phyloP scores from a whole-genome alignment of 345 rosid species.

The Brassica rapa region DNA sequence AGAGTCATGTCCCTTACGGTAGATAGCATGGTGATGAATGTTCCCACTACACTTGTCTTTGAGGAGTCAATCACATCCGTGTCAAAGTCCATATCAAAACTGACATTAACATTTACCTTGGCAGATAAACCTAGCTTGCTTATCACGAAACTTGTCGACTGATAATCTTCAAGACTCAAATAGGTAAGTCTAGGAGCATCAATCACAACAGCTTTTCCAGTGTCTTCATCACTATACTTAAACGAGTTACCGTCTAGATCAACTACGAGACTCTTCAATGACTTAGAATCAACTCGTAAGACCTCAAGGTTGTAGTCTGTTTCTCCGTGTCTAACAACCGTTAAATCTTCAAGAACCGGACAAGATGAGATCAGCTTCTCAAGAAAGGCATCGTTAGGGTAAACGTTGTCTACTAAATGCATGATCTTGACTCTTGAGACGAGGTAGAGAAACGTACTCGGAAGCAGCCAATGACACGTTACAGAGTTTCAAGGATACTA shows the following conservation, averaged over 20 bases:
- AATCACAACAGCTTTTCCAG: neutral
- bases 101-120: neutral
- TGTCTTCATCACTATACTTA: neutral
- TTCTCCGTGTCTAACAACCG: neutral
- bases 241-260: neutral
- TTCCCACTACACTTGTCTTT: neutral
- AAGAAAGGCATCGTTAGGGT: neutral
- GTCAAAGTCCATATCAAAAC: neutral
- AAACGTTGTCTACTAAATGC: neutral
- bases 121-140: neutral
- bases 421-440: constrained; percentile 1
- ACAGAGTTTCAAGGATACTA: neutral
- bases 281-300: neutral
- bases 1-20: neutral
- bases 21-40: neutral
- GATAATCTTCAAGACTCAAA: neutral
- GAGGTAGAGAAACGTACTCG: neutral
- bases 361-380: constrained; percentile 7
- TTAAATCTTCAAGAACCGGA: neutral
- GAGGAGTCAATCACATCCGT: neutral
- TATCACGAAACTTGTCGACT: neutral
- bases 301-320: neutral
- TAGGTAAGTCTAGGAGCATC: neutral
- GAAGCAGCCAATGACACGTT: neutral
- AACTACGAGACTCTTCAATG: neutral